A percentile compares a stretch with the other conserved stretches of the same genome.
Evolutionary conservation across 2,329 filamentous ascomycete genomes (phyloP).

Genomic region (Biscogniauxia sp.): DNA sequence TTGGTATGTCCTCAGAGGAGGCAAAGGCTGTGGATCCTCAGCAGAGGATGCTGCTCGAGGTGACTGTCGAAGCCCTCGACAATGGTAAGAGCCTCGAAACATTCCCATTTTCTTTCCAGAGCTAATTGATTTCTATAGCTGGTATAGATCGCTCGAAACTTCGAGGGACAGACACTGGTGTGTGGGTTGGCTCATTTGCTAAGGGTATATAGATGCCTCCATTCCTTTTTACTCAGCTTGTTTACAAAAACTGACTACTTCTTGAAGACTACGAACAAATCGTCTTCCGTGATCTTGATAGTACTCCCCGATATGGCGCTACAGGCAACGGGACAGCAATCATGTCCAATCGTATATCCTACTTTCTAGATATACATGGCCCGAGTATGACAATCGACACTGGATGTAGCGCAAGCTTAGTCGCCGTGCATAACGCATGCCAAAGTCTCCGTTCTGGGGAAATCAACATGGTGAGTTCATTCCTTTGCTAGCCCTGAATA

Average conservation of each 20-base stretch:
- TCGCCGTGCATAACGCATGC: conserved; percentile 9
- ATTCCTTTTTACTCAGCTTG: too few relatives aligned
- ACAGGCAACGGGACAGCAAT: conserved; percentile 36
- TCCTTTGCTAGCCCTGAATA: too few relatives aligned
- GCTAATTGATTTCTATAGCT: not conserved
- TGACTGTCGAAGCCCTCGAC: conserved; percentile 27
- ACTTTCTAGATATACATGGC: conserved; percentile 40
- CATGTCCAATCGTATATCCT: conserved; percentile 40
- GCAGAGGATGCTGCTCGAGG: conserved; percentile 29
- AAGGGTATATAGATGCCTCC: conserved; percentile 16
- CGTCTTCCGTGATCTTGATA: conserved; percentile 25
- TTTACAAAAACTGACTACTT: not conserved
- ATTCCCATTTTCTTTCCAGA: too few relatives aligned
- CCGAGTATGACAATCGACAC: conserved; percentile 44
- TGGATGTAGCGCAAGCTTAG: conserved; percentile 43
- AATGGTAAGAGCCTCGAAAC: conserved; percentile 14
- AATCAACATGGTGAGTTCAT: conserved; percentile 20
- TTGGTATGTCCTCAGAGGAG: conserved; percentile 48
- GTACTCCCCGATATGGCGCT: conserved; percentile 29
- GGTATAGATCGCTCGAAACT: conserved; percentile 20
- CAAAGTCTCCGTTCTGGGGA: conserved; percentile 36
- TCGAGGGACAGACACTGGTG: conserved; percentile 23
- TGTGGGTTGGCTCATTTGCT: conserved; percentile 26
- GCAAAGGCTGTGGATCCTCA: conserved; percentile 48
- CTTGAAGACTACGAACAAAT: conserved; percentile 30